These are phyloP conservation scores for Geotrichum aggregatum DNA, from an alignment of 1,139 yeast species.

Conservation along the genomic window DNA sequence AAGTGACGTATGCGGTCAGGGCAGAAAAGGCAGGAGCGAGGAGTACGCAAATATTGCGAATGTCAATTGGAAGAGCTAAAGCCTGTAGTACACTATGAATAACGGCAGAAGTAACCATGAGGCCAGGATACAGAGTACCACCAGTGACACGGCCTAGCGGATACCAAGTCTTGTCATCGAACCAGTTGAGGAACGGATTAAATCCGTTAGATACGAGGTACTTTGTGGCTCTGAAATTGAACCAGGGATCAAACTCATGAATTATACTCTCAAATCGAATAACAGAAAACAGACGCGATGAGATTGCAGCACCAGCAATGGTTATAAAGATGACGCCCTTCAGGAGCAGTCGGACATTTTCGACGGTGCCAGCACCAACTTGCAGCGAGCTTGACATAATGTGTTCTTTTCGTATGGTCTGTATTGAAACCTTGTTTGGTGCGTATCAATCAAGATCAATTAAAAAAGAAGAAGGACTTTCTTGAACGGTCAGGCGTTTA, in stretches of 20 bases:
- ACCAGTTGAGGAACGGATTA: slow-evolving; percentile 94
- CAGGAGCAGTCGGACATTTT: slow-evolving; percentile 43
- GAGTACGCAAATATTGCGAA: slow-evolving; percentile 91
- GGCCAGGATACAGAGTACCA: slow-evolving; percentile 95
- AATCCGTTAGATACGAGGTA: slow-evolving; percentile 79
- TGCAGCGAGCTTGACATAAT: slow-evolving; percentile 13
- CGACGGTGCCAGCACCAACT: slow-evolving; percentile 23
- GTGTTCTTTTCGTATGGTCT: neutral
- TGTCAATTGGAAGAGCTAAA: slow-evolving; percentile 77
- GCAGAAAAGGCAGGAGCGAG: slow-evolving; percentile 97
- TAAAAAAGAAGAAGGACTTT: neutral
- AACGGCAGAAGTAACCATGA: slow-evolving; percentile 93
- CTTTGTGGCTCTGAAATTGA: slow-evolving; percentile 91
- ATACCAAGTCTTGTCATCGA: slow-evolving; percentile 98
- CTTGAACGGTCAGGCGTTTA: neutral
- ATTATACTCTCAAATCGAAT: slow-evolving; percentile 81
- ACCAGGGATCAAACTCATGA: slow-evolving; percentile 99
- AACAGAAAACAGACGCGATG: slow-evolving; percentile 70
- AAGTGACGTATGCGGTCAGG: slow-evolving; percentile 88
- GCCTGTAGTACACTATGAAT: slow-evolving; percentile 73
- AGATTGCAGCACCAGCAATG: slow-evolving; percentile 84
- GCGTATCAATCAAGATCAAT: neutral
- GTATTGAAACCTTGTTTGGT: neutral
- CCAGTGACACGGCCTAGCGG: slow-evolving; percentile 99
- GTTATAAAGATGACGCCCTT: slow-evolving; percentile 62